These are phyloP conservation scores for Brasenia schreberi DNA, from an alignment of 164 flowering plant genomes.

Conservation along the genomic window DNA sequence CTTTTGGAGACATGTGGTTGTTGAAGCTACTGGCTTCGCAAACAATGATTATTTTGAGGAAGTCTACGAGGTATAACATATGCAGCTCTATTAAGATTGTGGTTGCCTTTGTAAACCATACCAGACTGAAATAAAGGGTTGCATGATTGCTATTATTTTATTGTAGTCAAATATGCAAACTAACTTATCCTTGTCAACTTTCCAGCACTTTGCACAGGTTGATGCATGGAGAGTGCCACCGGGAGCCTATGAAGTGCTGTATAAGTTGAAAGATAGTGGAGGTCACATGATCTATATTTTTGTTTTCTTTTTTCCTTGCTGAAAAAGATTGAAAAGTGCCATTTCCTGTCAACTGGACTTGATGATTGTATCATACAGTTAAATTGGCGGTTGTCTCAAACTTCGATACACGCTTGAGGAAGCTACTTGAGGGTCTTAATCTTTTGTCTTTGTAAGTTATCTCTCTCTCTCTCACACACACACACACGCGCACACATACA, in stretches of 20 bases:
- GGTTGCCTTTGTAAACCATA: neutral
- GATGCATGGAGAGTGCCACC: constrained; percentile 79
- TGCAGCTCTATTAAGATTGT: neutral
- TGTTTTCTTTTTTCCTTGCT: constrained; percentile 10
- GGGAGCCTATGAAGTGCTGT: constrained; percentile 54
- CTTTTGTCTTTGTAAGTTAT: constrained; percentile 56
- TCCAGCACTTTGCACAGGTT: constrained; percentile 75
- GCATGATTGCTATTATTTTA: neutral
- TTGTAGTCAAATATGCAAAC: neutral
- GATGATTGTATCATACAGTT: constrained; percentile 28
- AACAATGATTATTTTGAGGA: constrained; percentile 75
- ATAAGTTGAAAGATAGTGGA: constrained; percentile 63
- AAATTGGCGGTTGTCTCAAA: constrained; percentile 94
- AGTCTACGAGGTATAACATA: constrained; percentile 63
- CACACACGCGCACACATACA: no score
- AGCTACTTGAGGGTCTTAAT: constrained; percentile 70
- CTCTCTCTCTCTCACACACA: no score
- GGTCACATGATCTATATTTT: constrained; percentile 36
- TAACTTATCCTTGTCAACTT: constrained; percentile 7
- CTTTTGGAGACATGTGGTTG: constrained; percentile 86
- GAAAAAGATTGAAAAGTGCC: neutral
- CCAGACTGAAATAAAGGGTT: neutral
- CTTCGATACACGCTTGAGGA: constrained; percentile 86
- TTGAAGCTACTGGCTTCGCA: constrained; percentile 84
- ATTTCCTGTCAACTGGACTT: constrained; percentile 5